Evolutionary conservation across 2,329 filamentous ascomycete genomes (phyloP).

Genomic region (Diaporthe longicolla): DNA sequence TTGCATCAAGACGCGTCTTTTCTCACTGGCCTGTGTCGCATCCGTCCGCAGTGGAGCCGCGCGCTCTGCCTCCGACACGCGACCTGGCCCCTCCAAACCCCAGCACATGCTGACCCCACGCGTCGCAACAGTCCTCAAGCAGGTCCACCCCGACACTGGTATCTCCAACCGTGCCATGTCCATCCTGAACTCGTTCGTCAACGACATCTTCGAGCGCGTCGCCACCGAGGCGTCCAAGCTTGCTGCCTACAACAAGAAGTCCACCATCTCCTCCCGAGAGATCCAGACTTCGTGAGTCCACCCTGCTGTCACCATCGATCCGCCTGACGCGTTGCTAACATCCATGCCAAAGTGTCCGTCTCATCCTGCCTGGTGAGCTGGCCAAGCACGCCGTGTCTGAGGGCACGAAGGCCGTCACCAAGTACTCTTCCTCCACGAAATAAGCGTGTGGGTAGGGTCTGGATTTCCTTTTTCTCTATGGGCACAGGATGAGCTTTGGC

Average conservation of each 20-base stretch:
- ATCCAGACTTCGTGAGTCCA: conserved; percentile 90
- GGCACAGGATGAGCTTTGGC: conserved; percentile 67
- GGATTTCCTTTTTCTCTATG: conserved; percentile 70
- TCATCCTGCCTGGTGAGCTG: conserved; percentile 98
- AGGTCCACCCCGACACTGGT: conserved; percentile 99
- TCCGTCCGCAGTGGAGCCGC: neutral
- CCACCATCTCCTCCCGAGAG: conserved; percentile 98
- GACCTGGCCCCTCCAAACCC: conserved; percentile 7
- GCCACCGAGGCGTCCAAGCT: conserved; percentile 99
- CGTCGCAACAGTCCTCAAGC: conserved; percentile 86
- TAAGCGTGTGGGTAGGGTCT: conserved; percentile 70
- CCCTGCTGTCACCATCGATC: conserved; percentile 55
- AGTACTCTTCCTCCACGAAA: conserved; percentile 99
- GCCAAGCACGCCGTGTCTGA: conserved; percentile 99
- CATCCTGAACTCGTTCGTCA: conserved; percentile 99
- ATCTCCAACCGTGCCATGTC: conserved; percentile 99
- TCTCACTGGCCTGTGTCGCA: conserved; percentile 38
- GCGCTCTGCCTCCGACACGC: conserved; percentile 16
- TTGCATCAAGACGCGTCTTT: conserved; percentile 47
- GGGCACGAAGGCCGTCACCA: conserved; percentile 99
- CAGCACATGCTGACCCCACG: conserved; percentile 49
- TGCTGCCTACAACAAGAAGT: conserved; percentile 99
- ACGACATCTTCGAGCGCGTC: conserved; percentile 99
- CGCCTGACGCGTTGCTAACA: conserved; percentile 6
- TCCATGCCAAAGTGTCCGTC: conserved; percentile 74